phyloP scores from a whole-genome alignment of 1,139 yeast genomes.

The Spathaspora sp. region DNA sequence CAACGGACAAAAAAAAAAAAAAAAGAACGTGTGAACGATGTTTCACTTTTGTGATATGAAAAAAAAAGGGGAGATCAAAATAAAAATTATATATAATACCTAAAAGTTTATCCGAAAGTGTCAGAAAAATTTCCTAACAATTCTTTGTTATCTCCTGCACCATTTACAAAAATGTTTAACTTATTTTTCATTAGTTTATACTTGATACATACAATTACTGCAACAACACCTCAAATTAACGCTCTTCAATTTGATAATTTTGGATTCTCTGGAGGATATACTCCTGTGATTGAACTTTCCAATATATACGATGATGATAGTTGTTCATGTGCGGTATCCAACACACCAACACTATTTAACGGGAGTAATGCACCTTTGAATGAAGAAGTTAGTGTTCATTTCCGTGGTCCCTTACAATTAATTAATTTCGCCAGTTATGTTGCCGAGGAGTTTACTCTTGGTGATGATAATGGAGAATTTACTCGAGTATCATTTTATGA shows the following conservation, averaged over 20 bases:
- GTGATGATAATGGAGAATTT: constrained; percentile 57
- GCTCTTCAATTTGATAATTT: constrained; percentile 56
- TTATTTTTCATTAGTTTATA: not conserved
- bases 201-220: not conserved
- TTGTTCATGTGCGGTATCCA: constrained; percentile 63
- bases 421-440: constrained; percentile 66
- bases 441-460: constrained; percentile 41
- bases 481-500: constrained; percentile 67
- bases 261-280: constrained; percentile 80
- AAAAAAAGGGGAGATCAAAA: too few species aligned
- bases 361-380: constrained; percentile 82
- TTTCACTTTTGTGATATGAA: not conserved
- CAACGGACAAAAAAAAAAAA: too few species aligned
- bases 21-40: not conserved
- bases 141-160: not conserved
- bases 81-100: not conserved
- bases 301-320: constrained; percentile 42
- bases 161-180: not conserved
- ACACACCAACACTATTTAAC: constrained; percentile 52
- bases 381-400: constrained; percentile 88
- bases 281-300: constrained; percentile 62
- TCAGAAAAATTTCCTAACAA: not conserved
- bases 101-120: not conserved
- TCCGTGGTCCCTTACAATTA: constrained; percentile 87
- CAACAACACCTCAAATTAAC: constrained; percentile 12